These are phyloP conservation scores for Teunomyces aglyptinius DNA, from an alignment of 805 yeast genomes.

Conservation along the genomic window DNA sequence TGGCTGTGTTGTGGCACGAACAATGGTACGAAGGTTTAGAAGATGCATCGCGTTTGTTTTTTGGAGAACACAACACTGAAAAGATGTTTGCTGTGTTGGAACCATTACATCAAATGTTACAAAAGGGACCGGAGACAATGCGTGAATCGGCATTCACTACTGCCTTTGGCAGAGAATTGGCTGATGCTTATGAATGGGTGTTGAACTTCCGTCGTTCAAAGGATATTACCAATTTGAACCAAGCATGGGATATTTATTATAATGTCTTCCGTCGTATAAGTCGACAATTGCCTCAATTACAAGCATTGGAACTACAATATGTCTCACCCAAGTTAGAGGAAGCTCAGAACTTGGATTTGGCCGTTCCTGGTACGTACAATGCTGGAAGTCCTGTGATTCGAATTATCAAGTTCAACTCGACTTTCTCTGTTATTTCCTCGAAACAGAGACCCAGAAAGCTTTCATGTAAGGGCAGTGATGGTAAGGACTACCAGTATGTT, in stretches of 20 bases:
- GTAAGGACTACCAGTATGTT: constrained; percentile 77
- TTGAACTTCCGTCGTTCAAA: constrained; percentile 78
- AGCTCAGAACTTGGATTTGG: constrained; percentile 77
- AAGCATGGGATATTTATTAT: constrained; percentile 97
- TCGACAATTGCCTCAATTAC: constrained; percentile 83
- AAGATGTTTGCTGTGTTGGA: constrained; percentile 90
- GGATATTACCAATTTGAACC: constrained; percentile 85
- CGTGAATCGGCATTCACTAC: constrained; percentile 91
- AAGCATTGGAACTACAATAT: constrained; percentile 83
- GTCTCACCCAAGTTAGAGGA: constrained; percentile 87
- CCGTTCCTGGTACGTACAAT: constrained; percentile 90
- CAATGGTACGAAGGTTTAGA: constrained; percentile 97
- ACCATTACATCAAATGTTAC: constrained; percentile 82
- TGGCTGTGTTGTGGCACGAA: constrained; percentile 96
- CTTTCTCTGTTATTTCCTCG: constrained; percentile 82
- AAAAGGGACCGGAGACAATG: constrained; percentile 86
- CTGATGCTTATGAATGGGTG: constrained; percentile 93
- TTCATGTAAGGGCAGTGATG: constrained; percentile 82
- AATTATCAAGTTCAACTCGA: constrained; percentile 76
- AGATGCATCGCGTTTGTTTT: constrained; percentile 90
- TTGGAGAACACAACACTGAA: constrained; percentile 91
- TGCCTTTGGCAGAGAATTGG: constrained; percentile 88
- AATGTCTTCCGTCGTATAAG: constrained; percentile 89
- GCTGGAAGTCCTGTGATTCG: constrained; percentile 78
- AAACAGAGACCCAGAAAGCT: constrained; percentile 93